phyloP scores from a whole-genome alignment of 176 grass and related monocot genomes.

The Thalia dealbata region DNA sequence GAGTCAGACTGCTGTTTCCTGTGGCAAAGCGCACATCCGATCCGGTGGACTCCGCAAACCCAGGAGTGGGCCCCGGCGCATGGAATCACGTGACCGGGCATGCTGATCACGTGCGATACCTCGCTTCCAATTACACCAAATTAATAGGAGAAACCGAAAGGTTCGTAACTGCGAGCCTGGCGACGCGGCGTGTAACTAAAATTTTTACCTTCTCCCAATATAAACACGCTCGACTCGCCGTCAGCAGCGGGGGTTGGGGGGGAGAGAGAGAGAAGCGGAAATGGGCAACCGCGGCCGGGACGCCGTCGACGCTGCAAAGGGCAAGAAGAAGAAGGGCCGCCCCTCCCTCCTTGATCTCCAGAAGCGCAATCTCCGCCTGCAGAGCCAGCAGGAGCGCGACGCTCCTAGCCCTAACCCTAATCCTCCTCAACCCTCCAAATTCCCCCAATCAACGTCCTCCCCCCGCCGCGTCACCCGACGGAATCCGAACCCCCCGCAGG shows the following conservation, averaged over 20 bases:
- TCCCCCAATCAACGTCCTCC: constrained; percentile 3
- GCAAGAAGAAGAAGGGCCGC: constrained; percentile 42
- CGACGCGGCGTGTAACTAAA: too few species aligned
- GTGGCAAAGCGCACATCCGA: too few species aligned
- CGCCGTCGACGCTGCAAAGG: background rate
- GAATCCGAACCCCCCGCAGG: background rate
- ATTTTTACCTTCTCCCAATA: too few species aligned
- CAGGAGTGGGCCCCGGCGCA: too few species aligned
- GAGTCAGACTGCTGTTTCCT: too few species aligned
- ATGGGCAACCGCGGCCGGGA: background rate
- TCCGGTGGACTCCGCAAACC: too few species aligned
- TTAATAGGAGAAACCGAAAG: too few species aligned
- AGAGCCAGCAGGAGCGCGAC: constrained; percentile 10
- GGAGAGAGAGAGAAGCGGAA: background rate
- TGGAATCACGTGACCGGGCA: too few species aligned
- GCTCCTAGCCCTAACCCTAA: constrained; percentile 18
- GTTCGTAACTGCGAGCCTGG: too few species aligned
- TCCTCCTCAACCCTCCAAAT: constrained; percentile 11
- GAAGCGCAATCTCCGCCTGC: constrained; percentile 33
- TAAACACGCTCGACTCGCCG: background rate
- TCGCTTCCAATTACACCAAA: too few species aligned
- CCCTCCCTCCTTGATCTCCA: constrained; percentile 41
- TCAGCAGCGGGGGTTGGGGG: background rate
- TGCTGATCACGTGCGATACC: too few species aligned
- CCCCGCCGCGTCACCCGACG: background rate